Evolutionary conservation across 306 rosid species (phyloP).

Genomic region (Glycine latifolia): DNA sequence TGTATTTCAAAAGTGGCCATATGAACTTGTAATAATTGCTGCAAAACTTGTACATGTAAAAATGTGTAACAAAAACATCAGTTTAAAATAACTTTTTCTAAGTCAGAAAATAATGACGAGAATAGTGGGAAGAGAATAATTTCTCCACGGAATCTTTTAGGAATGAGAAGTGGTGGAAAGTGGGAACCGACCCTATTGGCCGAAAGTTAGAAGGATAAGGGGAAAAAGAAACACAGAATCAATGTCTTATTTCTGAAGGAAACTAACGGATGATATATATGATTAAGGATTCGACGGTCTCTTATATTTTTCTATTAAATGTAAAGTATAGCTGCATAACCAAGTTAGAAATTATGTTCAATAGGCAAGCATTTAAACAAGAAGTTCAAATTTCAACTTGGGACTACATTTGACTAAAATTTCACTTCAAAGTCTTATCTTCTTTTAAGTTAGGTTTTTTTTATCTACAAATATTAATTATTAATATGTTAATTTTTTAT

Average conservation of each 20-base stretch:
- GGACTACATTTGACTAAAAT: background rate
- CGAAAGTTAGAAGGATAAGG: constrained; percentile 17
- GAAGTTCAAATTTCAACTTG: background rate
- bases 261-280: too few species aligned
- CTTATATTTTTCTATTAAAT: too few species aligned
- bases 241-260: background rate
- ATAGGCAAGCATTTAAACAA: background rate
- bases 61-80: too few species aligned
- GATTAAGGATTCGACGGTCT: too few species aligned
- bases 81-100: background rate
- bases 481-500: too few species aligned
- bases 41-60: background rate
- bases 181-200: background rate
- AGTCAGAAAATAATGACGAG: background rate
- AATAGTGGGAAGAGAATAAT: constrained; percentile 24
- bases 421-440: background rate
- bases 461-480: too few species aligned
- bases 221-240: background rate
- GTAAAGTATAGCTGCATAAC: too few species aligned
- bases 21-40: background rate
- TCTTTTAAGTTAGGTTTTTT: background rate
- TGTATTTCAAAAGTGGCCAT: too few species aligned
- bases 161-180: background rate
- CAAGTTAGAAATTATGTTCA: background rate
- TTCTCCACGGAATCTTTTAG: too few species aligned